Evolutionary conservation across 352 stramenopile genomes (phyloP).

Genomic region (Phytophthora multivora): DNA sequence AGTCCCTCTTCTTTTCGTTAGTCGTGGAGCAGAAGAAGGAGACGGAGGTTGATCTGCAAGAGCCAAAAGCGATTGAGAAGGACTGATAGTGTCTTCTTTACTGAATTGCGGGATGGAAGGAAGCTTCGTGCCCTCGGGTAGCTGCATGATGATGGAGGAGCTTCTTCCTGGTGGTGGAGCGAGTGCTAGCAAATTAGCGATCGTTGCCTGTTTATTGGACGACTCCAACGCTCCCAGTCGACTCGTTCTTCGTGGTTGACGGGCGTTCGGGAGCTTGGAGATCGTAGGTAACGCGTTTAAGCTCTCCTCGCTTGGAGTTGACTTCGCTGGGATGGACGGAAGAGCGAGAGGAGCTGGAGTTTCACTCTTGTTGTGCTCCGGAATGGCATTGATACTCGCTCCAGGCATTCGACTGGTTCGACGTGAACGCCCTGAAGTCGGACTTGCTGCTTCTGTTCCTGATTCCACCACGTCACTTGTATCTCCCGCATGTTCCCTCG

Average conservation of each 20-base stretch:
- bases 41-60: conserved; percentile 18
- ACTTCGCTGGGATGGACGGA: background rate
- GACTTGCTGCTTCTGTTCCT: background rate
- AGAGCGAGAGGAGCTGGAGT: background rate
- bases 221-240: conserved; percentile 13
- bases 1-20: conserved; percentile 38
- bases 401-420: conserved; percentile 23
- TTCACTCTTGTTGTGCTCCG: conserved; percentile 21
- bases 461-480: conserved; percentile 5
- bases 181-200: conserved; percentile 27
- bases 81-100: conserved; percentile 1
- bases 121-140: conserved; percentile 21
- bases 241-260: conserved; percentile 21
- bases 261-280: conserved; percentile 23
- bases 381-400: conserved; percentile 30
- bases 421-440: conserved; percentile 19
- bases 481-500: conserved; percentile 1
- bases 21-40: background rate
- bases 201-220: conserved; percentile 13
- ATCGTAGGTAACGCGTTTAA: background rate
- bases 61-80: conserved; percentile 9
- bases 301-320: conserved; percentile 1
- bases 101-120: conserved; percentile 20
- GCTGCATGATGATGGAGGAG: conserved; percentile 16
- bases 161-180: conserved; percentile 6